These are phyloP conservation scores for Conringia planisiliqua DNA, from an alignment of 345 rosid genomes.

Conservation along the genomic window DNA sequence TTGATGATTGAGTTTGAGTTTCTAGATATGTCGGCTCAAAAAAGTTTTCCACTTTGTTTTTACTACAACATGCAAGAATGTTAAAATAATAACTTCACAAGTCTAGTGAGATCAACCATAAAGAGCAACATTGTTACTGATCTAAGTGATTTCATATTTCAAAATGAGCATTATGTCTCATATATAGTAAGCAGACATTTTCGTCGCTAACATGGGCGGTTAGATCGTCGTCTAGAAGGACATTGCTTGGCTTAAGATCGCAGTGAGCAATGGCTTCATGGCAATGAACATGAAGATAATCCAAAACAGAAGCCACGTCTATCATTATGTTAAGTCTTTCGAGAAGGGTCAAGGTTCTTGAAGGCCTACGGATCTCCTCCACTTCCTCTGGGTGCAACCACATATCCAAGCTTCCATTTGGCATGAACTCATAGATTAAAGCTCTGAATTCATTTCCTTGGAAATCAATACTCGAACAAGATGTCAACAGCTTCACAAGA, in stretches of 20 bases:
- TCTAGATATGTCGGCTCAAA: too few relatives aligned
- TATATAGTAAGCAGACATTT: too few relatives aligned
- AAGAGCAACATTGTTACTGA: too few relatives aligned
- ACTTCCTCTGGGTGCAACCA: too few relatives aligned
- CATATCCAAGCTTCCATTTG: slow-evolving; percentile 36
- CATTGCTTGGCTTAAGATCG: slow-evolving; percentile 30
- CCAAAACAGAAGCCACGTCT: slow-evolving; percentile 26
- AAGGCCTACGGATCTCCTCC: too few relatives aligned
- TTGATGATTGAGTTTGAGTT: too few relatives aligned
- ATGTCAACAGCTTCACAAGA: slow-evolving; percentile 45
- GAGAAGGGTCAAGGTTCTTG: slow-evolving; percentile 17
- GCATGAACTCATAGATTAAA: slow-evolving; percentile 44
- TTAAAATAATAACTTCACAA: too few relatives aligned
- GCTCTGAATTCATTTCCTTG: slow-evolving; percentile 55
- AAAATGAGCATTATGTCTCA: too few relatives aligned
- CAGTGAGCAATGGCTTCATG: slow-evolving; percentile 24
- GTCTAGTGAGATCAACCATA: too few relatives aligned
- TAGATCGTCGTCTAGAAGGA: slow-evolving; percentile 22
- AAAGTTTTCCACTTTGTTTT: too few relatives aligned
- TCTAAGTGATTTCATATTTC: too few relatives aligned
- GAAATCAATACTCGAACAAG: slow-evolving; percentile 48
- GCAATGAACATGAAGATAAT: slow-evolving; percentile 22
- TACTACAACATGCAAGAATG: too few relatives aligned
- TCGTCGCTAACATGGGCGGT: slow-evolving; percentile 26
- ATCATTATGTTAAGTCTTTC: slow-evolving; percentile 38